These are phyloP conservation scores for Candida ovalis DNA, from an alignment of 805 yeast genomes.

Conservation along the genomic window DNA sequence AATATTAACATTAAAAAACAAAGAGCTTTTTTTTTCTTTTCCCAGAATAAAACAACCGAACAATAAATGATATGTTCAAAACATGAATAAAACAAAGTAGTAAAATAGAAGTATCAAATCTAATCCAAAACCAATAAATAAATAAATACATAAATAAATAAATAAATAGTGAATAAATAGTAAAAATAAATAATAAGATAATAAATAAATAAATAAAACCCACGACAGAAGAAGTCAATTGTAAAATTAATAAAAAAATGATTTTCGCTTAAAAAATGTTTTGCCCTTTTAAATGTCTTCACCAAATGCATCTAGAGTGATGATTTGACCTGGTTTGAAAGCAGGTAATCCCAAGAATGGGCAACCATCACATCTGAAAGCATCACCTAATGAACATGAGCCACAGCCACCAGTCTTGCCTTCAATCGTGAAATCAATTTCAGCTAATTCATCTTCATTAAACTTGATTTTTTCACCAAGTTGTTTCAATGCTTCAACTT, in stretches of 20 bases:
- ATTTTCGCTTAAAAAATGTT: not conserved
- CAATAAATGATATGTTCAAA: not conserved
- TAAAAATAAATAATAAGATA: not conserved
- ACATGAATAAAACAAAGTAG: not conserved
- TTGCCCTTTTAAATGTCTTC: constrained; percentile 57
- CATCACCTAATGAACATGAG: constrained; percentile 95
- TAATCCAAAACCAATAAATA: not conserved
- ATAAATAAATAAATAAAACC: not conserved
- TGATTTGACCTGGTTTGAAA: constrained; percentile 93
- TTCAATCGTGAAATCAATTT: constrained; percentile 91
- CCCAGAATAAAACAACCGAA: not conserved
- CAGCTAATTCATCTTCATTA: constrained; percentile 69
- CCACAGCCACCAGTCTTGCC: constrained; percentile 98
- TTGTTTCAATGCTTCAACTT: constrained; percentile 27
- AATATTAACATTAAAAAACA: not conserved
- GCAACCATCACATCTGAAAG: constrained; percentile 97
- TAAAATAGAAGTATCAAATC: not conserved
- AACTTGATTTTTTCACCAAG: constrained; percentile 31
- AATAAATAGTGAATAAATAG: not conserved
- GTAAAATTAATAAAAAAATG: too few relatives aligned
- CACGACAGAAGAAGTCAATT: not conserved
- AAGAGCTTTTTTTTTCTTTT: not conserved
- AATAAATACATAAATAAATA: not conserved
- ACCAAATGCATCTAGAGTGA: constrained; percentile 68
- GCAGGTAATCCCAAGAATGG: constrained; percentile 97